A percentile compares a stretch with the other conserved stretches of the same genome.
phyloP scores from a whole-genome alignment of 2,329 filamentous ascomycete species.

The Grosmannia huntii region DNA sequence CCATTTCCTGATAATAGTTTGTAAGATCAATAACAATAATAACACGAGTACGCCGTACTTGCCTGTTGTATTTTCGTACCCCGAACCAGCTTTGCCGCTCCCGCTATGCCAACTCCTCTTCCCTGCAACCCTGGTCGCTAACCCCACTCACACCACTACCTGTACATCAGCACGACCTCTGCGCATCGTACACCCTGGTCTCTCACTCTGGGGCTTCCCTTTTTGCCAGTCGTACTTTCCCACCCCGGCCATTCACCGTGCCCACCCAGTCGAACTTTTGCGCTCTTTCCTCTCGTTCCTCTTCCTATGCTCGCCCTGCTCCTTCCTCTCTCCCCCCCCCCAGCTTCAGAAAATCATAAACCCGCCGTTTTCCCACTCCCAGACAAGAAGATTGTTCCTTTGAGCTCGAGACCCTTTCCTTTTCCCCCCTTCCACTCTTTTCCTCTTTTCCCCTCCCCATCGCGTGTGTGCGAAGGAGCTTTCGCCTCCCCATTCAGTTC shows the following conservation, averaged over 20 bases:
- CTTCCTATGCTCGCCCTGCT: neutral
- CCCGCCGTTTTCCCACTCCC: conserved; percentile 9
- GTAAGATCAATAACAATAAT: too few relatives aligned
- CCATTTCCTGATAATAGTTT: too few relatives aligned
- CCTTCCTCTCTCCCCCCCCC: conserved; percentile 16
- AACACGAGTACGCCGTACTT: too few relatives aligned
- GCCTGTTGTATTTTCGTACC: neutral
- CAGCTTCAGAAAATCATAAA: conserved; percentile 14
- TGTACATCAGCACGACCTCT: conserved; percentile 2
- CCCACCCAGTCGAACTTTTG: neutral
- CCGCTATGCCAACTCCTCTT: neutral
- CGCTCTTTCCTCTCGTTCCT: conserved; percentile 3
- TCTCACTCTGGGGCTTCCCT: conserved; percentile 8
- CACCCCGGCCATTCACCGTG: conserved; percentile 3
- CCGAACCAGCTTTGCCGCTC: neutral
- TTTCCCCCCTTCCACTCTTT: conserved; percentile 1
- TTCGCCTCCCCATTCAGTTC: neutral
- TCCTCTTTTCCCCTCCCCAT: conserved; percentile 3
- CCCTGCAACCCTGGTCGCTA: neutral
- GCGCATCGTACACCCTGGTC: conserved; percentile 8
- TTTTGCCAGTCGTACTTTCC: conserved; percentile 11
- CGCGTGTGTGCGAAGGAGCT: conserved; percentile 6
- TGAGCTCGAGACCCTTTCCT: conserved; percentile 2
- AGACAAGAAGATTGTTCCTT: conserved; percentile 2
- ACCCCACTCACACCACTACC: conserved; percentile 6